A percentile compares a stretch with the other conserved stretches of the same genome.
These are phyloP conservation scores for Basidiobolus heterosporus DNA, from an alignment of 371 early-diverging fungal genomes.

Conservation along the genomic window DNA sequence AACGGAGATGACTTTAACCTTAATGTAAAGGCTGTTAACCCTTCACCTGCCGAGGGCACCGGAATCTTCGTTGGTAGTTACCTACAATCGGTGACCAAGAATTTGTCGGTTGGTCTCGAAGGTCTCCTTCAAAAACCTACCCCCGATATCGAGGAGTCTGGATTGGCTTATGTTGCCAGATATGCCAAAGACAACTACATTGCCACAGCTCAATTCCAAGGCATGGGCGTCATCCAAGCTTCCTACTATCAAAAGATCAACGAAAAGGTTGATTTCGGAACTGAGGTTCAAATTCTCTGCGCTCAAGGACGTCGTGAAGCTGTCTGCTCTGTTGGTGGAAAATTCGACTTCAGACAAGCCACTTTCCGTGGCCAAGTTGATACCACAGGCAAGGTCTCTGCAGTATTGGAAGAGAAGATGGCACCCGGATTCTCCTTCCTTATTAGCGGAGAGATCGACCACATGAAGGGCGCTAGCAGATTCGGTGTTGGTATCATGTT, in stretches of 20 bases:
- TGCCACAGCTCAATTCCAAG: conserved; percentile 69
- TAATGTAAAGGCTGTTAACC: conserved; percentile 87
- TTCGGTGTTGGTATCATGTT: conserved; percentile 8
- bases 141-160: conserved; percentile 66
- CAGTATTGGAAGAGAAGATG: conserved; percentile 87
- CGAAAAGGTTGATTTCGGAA: conserved; percentile 83
- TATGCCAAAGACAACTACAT: conserved; percentile 57
- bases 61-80: conserved; percentile 77
- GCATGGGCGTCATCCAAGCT: conserved; percentile 65
- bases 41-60: conserved; percentile 74
- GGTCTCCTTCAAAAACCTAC: conserved; percentile 70
- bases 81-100: conserved; percentile 76
- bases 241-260: conserved; percentile 82
- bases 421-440: conserved; percentile 84
- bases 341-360: conserved; percentile 83
- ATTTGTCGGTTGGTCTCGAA: conserved; percentile 77
- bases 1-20: conserved; percentile 69
- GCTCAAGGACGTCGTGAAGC: conserved; percentile 72
- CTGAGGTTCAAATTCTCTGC: conserved; percentile 73
- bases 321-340: conserved; percentile 83
- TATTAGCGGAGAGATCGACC: conserved; percentile 87
- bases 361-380: conserved; percentile 84
- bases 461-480: conserved; percentile 40
- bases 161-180: conserved; percentile 55
- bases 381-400: conserved; percentile 70